Conservation (phyloP, 2,329 filamentous ascomycete genomes). For the Aspergillus awamori region DNA sequence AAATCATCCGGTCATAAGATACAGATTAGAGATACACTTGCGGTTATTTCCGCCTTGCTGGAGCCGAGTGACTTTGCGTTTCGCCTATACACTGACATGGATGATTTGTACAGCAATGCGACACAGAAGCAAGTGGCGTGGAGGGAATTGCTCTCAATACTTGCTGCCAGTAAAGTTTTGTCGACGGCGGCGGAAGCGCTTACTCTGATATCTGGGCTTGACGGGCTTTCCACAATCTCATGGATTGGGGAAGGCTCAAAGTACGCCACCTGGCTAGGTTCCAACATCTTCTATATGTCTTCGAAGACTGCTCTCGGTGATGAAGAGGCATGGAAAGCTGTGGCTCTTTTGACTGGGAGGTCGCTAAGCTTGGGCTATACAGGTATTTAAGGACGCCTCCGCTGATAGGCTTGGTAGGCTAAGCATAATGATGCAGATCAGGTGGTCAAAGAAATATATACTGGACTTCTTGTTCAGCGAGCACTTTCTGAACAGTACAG, state of each 20-base stretch:
- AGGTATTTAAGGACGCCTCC: conserved; percentile 50
- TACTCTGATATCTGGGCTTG: conserved; percentile 38
- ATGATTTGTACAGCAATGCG: conserved; percentile 41
- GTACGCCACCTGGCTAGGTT: conserved; percentile 73
- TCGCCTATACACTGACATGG: conserved; percentile 51
- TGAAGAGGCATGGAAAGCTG: conserved; percentile 35
- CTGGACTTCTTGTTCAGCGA: conserved; percentile 36
- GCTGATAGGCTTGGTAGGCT: conserved; percentile 11
- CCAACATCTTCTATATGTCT: conserved; percentile 57
- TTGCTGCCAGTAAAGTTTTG: conserved; percentile 63
- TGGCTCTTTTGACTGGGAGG: conserved; percentile 57
- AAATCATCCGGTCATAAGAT: conserved; percentile 39
- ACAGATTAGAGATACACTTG: conserved; percentile 39
- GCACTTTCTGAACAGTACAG: conserved; percentile 35
- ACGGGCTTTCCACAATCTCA: conserved; percentile 27
- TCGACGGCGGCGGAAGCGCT: conserved; percentile 60
- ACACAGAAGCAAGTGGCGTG: conserved; percentile 59
- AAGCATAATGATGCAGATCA: conserved; percentile 36
- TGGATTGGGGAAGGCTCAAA: conserved; percentile 69
- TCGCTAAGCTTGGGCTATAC: conserved; percentile 72
- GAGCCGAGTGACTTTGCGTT: conserved; percentile 46
- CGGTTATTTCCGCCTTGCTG: conserved; percentile 47
- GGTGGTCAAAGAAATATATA: conserved; percentile 45
- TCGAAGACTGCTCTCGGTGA: conserved; percentile 45
- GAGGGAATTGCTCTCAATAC: conserved; percentile 63